A percentile compares a stretch with the other conserved stretches of the same genome.
phyloP scores from a whole-genome alignment of 768 basidiomycete genomes.

The Suillus americanus region DNA sequence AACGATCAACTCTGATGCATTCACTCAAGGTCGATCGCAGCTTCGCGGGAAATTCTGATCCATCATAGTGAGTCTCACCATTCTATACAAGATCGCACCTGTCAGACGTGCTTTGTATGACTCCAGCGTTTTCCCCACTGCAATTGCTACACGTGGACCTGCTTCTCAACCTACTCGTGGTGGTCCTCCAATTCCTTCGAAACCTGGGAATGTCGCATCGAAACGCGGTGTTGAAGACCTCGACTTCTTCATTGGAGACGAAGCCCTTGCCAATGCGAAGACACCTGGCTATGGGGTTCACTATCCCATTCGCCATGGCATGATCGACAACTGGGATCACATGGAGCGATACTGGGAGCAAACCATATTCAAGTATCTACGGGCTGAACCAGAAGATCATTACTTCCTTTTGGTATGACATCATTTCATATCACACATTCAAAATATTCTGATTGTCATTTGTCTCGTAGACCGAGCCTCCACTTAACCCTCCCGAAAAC shows the following conservation, averaged over 20 bases:
- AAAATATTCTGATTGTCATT: not conserved
- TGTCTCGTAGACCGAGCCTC: conserved; percentile 85
- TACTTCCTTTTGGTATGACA: conserved; percentile 89
- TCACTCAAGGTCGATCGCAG: conserved; percentile 38
- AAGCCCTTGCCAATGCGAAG: conserved; percentile 93
- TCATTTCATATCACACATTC: not conserved
- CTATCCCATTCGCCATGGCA: conserved; percentile 96
- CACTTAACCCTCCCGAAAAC: conserved; percentile 97
- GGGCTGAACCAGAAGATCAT: conserved; percentile 98
- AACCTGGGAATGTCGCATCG: conserved; percentile 90
- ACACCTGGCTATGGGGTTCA: conserved; percentile 92
- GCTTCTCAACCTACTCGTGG: conserved; percentile 57
- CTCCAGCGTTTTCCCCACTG: conserved; percentile 91
- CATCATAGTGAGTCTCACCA: conserved; percentile 76
- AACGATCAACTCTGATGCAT: not conserved
- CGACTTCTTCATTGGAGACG: conserved; percentile 99
- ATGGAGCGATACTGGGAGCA: conserved; percentile 99
- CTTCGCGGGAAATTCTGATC: conserved; percentile 98
- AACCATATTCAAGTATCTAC: conserved; percentile 98
- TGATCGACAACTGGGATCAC: conserved; percentile 98
- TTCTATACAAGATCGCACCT: conserved; percentile 3
- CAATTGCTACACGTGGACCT: conserved; percentile 87
- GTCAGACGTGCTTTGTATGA: not conserved
- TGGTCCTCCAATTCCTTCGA: conserved; percentile 77
- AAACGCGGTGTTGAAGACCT: conserved; percentile 98